A percentile compares a stretch with the other conserved stretches of the same genome.
phyloP scores from a whole-genome alignment of 2,329 filamentous ascomycete species.

The Fusarium ramigenum region DNA sequence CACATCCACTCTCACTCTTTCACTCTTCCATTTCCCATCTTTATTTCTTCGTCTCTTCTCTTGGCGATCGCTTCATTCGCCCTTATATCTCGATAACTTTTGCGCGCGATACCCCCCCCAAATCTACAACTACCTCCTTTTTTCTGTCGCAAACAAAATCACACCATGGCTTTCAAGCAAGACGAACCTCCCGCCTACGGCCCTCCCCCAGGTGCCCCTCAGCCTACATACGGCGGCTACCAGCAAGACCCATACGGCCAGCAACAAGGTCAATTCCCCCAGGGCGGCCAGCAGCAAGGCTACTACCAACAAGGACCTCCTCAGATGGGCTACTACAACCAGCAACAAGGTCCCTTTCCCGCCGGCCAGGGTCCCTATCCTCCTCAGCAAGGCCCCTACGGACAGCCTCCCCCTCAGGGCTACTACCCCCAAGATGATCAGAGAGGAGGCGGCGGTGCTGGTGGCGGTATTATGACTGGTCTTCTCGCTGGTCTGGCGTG shows the following conservation, averaged over 20 bases:
- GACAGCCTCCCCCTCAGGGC: conserved; percentile 48
- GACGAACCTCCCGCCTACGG: conserved; percentile 62
- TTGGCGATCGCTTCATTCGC: not conserved
- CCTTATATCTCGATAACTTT: not conserved
- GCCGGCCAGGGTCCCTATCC: conserved; percentile 49
- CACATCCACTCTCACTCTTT: conserved; percentile 12
- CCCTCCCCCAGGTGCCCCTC: conserved; percentile 50
- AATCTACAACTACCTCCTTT: not conserved
- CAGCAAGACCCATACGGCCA: conserved; percentile 44
- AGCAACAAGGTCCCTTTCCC: conserved; percentile 47
- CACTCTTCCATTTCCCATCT: not conserved
- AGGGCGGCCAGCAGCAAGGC: conserved; percentile 37
- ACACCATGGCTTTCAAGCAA: conserved; percentile 51
- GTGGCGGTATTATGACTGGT: conserved; percentile 53
- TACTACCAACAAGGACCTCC: conserved; percentile 43
- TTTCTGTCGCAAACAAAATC: conserved; percentile 4
- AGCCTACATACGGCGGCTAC: conserved; percentile 57
- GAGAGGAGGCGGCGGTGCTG: conserved; percentile 44
- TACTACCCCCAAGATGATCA: conserved; percentile 47
- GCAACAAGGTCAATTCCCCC: conserved; percentile 35
- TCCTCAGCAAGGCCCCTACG: conserved; percentile 50
- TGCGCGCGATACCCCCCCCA: not conserved
- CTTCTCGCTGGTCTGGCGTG: conserved; percentile 63
- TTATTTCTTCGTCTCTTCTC: not conserved
- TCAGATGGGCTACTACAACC: conserved; percentile 46